Base-by-base conservation (phyloP, 2,329 filamentous ascomycete species). In the Teratosphaeriaceae sp. region DNA sequence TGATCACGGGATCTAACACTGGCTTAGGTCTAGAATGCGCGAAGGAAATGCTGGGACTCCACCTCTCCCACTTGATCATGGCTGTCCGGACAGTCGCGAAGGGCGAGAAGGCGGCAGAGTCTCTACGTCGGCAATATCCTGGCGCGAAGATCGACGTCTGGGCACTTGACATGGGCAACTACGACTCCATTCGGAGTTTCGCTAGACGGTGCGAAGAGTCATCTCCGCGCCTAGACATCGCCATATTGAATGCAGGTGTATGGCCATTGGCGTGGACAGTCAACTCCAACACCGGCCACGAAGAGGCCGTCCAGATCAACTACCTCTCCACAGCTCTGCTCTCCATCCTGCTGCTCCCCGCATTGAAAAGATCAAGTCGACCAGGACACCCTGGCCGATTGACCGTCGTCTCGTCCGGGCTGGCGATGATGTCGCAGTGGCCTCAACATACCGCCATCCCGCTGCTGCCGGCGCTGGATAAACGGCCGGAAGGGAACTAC, bases 291-390 rank as follows among this genome's bases (percentile, higher is more conserved):
- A 47, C 38, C 12, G 37, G 43, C 12, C 47, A 49, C 21, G 65
- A 68, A 48, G 55, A 61, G 34, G 72, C 67, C 2, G 48, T 81
- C 5, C 76, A 81, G 54, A 72, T 79, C 47, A 80, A 80, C 52
- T 66, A 71, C 1, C 60, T 81, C 2, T 75, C 75, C 2, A 80
- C 75, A 1, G 66, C 70, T 5, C 63, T 80, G 1, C 58, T 81
- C 5, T 73, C 66, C 0, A 48, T 79, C 2, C 55, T 78, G 2
- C 62, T 82, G 9, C 59, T 68, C 19, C 64, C 65, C 3, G 62
- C 62, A 33, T 47, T 67, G 22, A 60, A 57, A 11, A 30, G 26
- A 24, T 34, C 15, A 5, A 34, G 31, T 20, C 31, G 18, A 19
- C 12, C 8, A n/a, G 16, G 18, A 24, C 37, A 20, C 13, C 46